Percentiles rank a stretch among this genome's conserved stretches.
Evolutionary conservation across 2,329 filamentous ascomycete genomes (phyloP).

Genomic region (Calonectria montana): DNA sequence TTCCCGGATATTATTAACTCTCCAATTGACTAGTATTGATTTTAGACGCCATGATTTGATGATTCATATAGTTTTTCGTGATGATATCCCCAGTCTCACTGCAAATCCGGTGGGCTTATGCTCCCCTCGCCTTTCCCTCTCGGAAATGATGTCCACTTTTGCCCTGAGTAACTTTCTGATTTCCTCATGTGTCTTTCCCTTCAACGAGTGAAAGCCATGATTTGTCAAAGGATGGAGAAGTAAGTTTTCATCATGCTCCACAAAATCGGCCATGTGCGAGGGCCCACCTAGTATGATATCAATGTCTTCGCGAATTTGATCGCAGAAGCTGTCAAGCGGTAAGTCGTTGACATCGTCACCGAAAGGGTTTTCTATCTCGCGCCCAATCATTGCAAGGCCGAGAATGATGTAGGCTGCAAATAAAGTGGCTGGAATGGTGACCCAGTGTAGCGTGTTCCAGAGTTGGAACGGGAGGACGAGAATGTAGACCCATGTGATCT

Average conservation of each 20-base stretch:
- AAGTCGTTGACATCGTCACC: slow-evolving; percentile 85
- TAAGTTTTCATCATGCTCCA: background rate
- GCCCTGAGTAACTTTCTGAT: background rate
- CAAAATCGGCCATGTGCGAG: background rate
- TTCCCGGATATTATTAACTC: too few species aligned
- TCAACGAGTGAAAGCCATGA: background rate
- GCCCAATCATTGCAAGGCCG: slow-evolving; percentile 77
- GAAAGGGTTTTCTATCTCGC: slow-evolving; percentile 86
- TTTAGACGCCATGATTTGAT: background rate
- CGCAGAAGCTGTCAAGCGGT: slow-evolving; percentile 79
- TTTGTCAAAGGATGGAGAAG: background rate
- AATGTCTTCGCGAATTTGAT: slow-evolving; percentile 77
- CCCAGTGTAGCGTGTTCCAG: slow-evolving; percentile 70
- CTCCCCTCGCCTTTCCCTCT: background rate
- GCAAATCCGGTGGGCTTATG: too few species aligned
- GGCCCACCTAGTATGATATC: slow-evolving; percentile 66
- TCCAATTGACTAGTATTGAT: too few species aligned
- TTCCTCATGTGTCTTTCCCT: background rate
- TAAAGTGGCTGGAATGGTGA: slow-evolving; percentile 82
- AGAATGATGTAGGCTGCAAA: slow-evolving; percentile 83
- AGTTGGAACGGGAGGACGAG: slow-evolving; percentile 85
- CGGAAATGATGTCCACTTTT: background rate
- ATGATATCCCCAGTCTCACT: background rate
- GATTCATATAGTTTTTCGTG: background rate
- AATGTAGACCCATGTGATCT: slow-evolving; percentile 88